Evolutionary conservation across 257 asterid genomes (phyloP), one percentile per base, ranked within the genome.

Genomic region (Prunella vulgaris): DNA sequence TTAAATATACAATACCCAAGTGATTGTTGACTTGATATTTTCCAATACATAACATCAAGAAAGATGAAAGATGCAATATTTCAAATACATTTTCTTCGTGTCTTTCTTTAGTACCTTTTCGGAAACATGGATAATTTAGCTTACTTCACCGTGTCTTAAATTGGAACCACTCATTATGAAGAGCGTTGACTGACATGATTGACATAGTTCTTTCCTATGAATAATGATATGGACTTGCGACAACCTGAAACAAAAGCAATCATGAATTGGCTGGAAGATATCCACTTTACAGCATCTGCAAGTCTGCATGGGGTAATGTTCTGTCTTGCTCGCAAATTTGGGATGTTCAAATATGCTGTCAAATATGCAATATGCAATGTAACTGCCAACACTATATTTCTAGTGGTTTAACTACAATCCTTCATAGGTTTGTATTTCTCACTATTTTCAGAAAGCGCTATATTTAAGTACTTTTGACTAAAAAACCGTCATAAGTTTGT

Each of bases 211-310:
- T 90, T 88, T 90, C 88, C 80, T 80, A 83, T 78, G 88, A 93
- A 93, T 83, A 87, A 86, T 79, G 95, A 90, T 82, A 68, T 80
- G 84, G 92, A 80, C 70, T 62, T 69, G 53, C 88, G 93, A 59
- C 99, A 93, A 87, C 95, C 95, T 65, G 99, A 93, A 87, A 90
- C 99, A 63, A 88, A 85, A 90, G 97, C 99, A 71, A 82, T 93
- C 78, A 85, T 93, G 94, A 76, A 66, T 57, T 93, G 98, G 98
- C 70, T 73, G 87, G 87, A 80, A 65, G 92, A 87, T 69, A 80
- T 73, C 64, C 88, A 44, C 74, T 93, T 93, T 80, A 88, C 97
- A 48, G 97, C 94, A 77, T 90, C 98, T 74, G 97, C 96, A 75
- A 85, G 89, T 75, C 83, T 93, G 82, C 98, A 93, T 60, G 98